Evolutionary conservation across 805 yeast genomes (phyloP), one percentile per base, ranked within the genome.

Genomic region (Ogataea pignaliae): DNA sequence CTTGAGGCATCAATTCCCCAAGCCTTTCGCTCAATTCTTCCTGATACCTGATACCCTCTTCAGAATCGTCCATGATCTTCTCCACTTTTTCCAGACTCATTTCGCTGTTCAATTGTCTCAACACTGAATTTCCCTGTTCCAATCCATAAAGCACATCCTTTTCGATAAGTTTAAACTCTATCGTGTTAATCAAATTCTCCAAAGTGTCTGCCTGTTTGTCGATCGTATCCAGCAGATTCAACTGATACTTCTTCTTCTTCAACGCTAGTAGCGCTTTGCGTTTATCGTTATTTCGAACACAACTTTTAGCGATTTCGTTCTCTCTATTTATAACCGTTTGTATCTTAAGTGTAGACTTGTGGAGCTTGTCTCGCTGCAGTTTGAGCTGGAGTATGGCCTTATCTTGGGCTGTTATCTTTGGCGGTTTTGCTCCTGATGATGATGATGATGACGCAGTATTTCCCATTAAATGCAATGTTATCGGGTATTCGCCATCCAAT

Each of bases 101-200:
- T 55, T 91, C 97, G 39, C 69, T 67, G 61, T 93, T 93, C 47
- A 93, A 71, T 53, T 78, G 80, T 51, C 76, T 82, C 53, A 93
- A 73, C 11, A 88, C 87, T 41, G 73, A 66, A 57, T 85, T 89
- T 18, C 99, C 98, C 51, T 84, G 82, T 53, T 81, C 73, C 29
- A 93, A 68, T 0, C 97, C 97, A 46, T 75, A 76, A 3, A 90
- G 53, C 35, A 93, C 89, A 55, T 89, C 96, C 50, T 81, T 79
- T 60, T 93, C 98, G 29, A 93, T 81, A 45, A 88, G 66, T 56
- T 95, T 91, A 67, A 88, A 89, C 64, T 93, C 98, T 32, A 93
- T 85, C 10, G 82, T 82, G 17, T 81, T 76, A 9, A 88, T 84
- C 61, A 93, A 75, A 47, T 79, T 76, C 61, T 91, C 97, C 32